phyloP scores from a whole-genome alignment of 768 basidiomycete genomes.

The Steccherinum ochraceum region DNA sequence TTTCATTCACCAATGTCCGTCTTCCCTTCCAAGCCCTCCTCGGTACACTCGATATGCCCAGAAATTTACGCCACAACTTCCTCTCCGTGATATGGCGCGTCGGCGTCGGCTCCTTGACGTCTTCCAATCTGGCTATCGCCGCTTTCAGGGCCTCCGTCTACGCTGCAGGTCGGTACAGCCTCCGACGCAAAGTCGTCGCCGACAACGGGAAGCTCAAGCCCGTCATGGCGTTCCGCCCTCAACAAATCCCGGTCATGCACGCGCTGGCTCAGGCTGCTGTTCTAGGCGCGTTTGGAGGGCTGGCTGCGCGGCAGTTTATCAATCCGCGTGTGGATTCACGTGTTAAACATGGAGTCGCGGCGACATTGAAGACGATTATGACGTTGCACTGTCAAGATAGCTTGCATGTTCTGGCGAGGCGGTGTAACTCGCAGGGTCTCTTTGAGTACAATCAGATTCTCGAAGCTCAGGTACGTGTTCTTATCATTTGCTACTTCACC shows the following conservation, averaged over 20 bases:
- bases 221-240: slow-evolving; percentile 35
- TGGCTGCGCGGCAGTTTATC: too few relatives aligned
- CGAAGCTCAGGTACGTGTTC: too few relatives aligned
- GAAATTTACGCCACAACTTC: slow-evolving; percentile 17
- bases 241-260: slow-evolving; percentile 31
- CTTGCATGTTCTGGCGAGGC: too few relatives aligned
- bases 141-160: slow-evolving; percentile 17
- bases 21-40: slow-evolving; percentile 25
- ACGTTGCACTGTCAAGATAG: too few relatives aligned
- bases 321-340: too few relatives aligned
- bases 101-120: slow-evolving; percentile 27
- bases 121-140: slow-evolving; percentile 20
- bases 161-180: slow-evolving; percentile 27
- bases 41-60: slow-evolving; percentile 17
- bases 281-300: slow-evolving; percentile 28
- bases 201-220: slow-evolving; percentile 13
- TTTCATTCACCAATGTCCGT: slow-evolving; percentile 30
- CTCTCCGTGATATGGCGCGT: slow-evolving; percentile 24
- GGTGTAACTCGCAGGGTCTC: slow-evolving; percentile 39
- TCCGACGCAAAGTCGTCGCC: slow-evolving; percentile 20
- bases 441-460: slow-evolving; percentile 32
- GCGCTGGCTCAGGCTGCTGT: slow-evolving; percentile 31
- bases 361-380: too few relatives aligned
- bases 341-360: too few relatives aligned
- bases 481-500: too few relatives aligned